A percentile compares a stretch with the other conserved stretches of the same genome.
These are phyloP conservation scores for Porphyra umbilicalis DNA, from an alignment of 31 red algal genomes.

Conservation along the genomic window DNA sequence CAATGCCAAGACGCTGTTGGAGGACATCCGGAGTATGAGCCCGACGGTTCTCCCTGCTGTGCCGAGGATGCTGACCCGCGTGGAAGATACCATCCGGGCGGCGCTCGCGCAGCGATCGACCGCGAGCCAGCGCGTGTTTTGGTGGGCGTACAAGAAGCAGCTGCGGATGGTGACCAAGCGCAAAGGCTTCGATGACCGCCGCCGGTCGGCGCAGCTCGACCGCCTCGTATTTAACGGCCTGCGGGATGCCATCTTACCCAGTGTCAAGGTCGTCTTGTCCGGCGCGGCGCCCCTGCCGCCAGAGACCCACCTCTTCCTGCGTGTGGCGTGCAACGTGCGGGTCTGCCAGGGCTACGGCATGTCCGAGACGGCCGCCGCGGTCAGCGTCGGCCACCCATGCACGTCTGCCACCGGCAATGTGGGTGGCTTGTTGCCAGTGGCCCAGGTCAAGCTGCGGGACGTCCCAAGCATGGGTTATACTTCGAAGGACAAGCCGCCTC, in stretches of 20 bases:
- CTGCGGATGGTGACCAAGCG: background rate
- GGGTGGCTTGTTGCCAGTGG: constrained; percentile 23
- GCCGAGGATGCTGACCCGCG: constrained; percentile 17
- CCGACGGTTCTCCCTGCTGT: constrained; percentile 23
- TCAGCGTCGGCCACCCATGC: constrained; percentile 4
- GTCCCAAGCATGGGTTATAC: constrained; percentile 44
- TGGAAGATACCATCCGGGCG: constrained; percentile 17
- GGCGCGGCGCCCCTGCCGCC: constrained; percentile 30
- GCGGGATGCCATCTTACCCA: constrained; percentile 3
- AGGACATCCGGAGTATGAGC: constrained; percentile 15
- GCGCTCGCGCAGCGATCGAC: constrained; percentile 3
- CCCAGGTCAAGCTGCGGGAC: constrained; percentile 30
- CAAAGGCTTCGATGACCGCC: background rate
- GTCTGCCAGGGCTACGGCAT: constrained; percentile 40
- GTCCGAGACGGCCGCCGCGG: constrained; percentile 35
- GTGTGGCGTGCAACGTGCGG: constrained; percentile 12
- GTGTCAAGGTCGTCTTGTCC: constrained; percentile 5
- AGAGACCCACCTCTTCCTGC: constrained; percentile 22
- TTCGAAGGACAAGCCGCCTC: constrained; percentile 16
- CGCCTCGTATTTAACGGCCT: constrained; percentile 9
- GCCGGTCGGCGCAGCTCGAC: constrained; percentile 2
- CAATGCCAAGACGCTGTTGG: constrained; percentile 20
- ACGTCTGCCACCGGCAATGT: background rate
- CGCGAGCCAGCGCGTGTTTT: background rate
- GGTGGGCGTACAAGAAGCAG: constrained; percentile 17